Conservation (phyloP, 1,139 yeast species). For the Candida dubliniensis region DNA sequence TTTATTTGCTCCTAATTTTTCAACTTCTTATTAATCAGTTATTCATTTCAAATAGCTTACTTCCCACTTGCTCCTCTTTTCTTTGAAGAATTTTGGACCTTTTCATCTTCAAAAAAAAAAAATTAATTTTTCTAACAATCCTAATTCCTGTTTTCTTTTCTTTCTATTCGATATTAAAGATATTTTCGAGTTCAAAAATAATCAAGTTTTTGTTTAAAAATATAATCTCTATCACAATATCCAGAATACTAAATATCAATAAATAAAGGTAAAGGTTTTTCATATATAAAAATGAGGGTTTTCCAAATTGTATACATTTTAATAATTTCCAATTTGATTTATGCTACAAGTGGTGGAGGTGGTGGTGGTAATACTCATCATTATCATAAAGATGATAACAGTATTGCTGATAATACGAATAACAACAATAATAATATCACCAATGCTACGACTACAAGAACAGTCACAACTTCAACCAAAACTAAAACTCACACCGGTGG, state of each 20-base stretch:
- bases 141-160: too few relatives aligned
- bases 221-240: too few relatives aligned
- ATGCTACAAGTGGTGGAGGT: background rate
- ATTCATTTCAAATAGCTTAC: too few relatives aligned
- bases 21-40: too few relatives aligned
- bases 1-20: background rate
- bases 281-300: background rate
- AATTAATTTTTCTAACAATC: too few relatives aligned
- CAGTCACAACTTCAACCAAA: background rate
- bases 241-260: too few relatives aligned
- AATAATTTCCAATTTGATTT: background rate
- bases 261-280: background rate
- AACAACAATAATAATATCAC: background rate
- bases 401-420: background rate
- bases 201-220: too few relatives aligned
- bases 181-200: too few relatives aligned
- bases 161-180: too few relatives aligned
- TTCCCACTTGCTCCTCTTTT: too few relatives aligned
- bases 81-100: too few relatives aligned
- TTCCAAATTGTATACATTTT: background rate
- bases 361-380: background rate
- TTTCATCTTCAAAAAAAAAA: too few relatives aligned
- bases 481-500: slow-evolving; percentile 1
- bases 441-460: slow-evolving; percentile 1
- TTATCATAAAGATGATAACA: background rate